Percentiles rank a stretch among this genome's conserved stretches.
phyloP scores from a whole-genome alignment of 2,329 filamentous ascomycete genomes.

The Torrubiella hemipterigena region DNA sequence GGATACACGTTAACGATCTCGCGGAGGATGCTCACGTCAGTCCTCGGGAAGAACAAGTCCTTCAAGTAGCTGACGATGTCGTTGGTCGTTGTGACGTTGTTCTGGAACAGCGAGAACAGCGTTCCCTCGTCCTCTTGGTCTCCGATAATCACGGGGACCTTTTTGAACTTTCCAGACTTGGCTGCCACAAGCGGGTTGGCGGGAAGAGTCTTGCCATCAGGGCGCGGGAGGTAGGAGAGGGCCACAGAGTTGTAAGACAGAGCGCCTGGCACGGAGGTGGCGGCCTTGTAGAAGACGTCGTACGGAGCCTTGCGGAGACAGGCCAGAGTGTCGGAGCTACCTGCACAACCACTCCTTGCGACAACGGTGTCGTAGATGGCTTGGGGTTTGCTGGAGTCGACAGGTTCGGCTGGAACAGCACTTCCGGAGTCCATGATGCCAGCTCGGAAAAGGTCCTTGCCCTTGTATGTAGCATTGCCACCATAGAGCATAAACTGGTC shows the following conservation, averaged over 20 bases:
- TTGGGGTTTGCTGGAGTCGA: constrained; percentile 45
- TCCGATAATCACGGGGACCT: constrained; percentile 46
- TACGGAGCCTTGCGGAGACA: constrained; percentile 4
- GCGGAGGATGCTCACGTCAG: constrained; percentile 36
- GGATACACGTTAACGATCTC: constrained; percentile 52
- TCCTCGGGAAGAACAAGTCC: constrained; percentile 45
- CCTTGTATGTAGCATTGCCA: constrained; percentile 51
- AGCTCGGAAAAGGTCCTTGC: constrained; percentile 48
- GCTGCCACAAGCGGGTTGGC: constrained; percentile 50
- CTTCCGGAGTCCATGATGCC: constrained; percentile 53
- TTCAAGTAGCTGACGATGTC: constrained; percentile 51
- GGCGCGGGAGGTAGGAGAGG: constrained; percentile 62
- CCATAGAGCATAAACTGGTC: constrained; percentile 51
- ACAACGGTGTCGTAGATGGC: constrained; percentile 40
- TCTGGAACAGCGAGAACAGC: constrained; percentile 57
- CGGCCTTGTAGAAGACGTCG: constrained; percentile 47
- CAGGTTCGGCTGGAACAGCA: constrained; percentile 34
- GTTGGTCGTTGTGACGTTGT: constrained; percentile 50
- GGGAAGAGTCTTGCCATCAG: constrained; percentile 52
- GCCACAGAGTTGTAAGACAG: constrained; percentile 57
- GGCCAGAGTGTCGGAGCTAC: background rate
- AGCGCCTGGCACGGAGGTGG: constrained; percentile 57
- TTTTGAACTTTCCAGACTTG: constrained; percentile 32
- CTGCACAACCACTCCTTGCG: constrained; percentile 36
- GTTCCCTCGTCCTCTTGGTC: constrained; percentile 76